These are phyloP conservation scores for Russula earlei DNA, from an alignment of 768 basidiomycete species.

Conservation along the genomic window DNA sequence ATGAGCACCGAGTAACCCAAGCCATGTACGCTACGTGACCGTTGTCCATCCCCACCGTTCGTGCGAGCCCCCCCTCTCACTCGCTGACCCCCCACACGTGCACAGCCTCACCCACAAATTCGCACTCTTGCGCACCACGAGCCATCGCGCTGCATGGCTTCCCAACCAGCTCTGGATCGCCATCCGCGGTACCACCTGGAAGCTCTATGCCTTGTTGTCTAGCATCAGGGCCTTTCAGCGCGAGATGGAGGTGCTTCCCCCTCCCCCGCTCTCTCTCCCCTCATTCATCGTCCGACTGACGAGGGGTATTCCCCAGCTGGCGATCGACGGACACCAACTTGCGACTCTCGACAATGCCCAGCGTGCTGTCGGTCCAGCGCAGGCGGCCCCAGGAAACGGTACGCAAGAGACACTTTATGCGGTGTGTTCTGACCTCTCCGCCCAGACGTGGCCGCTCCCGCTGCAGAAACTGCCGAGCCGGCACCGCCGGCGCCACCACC, in stretches of 20 bases:
- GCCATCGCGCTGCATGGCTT: background rate
- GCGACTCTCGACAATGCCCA: background rate
- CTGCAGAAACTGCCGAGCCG: too few species aligned
- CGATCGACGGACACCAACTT: background rate
- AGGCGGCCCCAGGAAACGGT: background rate
- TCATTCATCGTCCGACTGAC: background rate
- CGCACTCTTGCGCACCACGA: background rate
- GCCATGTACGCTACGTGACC: conserved; percentile 3
- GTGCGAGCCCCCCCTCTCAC: background rate
- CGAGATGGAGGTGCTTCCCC: background rate
- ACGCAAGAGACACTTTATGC: too few species aligned
- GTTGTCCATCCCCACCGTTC: background rate
- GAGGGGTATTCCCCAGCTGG: background rate
- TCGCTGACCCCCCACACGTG: background rate
- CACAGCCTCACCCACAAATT: background rate
- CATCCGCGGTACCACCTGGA: background rate
- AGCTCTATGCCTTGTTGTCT: background rate
- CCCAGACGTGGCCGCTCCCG: too few species aligned
- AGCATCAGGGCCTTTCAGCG: background rate
- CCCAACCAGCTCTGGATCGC: background rate
- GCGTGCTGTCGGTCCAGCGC: background rate
- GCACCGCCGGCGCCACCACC: too few species aligned
- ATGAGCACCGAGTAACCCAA: background rate
- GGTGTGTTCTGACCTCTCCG: too few species aligned
- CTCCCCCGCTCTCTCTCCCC: background rate